Evolutionary conservation across 164 flowering plant species (phyloP), one percentile per base, ranked within the genome.

Genomic region (Hamamelis virginiana): DNA sequence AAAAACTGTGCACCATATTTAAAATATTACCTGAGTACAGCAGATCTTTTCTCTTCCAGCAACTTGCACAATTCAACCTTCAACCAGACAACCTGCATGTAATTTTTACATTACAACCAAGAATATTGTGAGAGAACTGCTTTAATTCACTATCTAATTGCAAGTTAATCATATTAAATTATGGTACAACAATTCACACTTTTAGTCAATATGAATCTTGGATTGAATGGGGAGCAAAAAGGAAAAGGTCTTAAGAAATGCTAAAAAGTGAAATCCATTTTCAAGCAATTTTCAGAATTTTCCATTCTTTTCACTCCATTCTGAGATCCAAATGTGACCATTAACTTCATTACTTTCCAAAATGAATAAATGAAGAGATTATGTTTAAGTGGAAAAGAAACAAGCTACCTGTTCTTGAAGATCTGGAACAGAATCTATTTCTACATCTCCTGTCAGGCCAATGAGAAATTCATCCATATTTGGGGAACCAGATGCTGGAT

Each of bases 11-110:
- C 11, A 44, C 4, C 33, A 19, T 12, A 23, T 9, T 1, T 33
- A 57, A 46, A 62, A 67, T 58, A 62, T 9, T 65, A 89, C 94
- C 94, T 87, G 66, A 89, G 89, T 38, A 78, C 64, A 53, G 87
- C 83, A 27, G 89, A 87, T 76, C 87, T 71, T 78, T 84, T 89
- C 65, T 87, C 91, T 79, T 87, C 89, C 43, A 89, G 78, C 78
- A 87, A 77, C 60, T 72, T 85, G 80, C 86, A 87, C 22, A 87
- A 66, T 73, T 85, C 88, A 75, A 72, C 84, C 78, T 89, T 87
- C 73, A 89, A 71, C 88, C 88, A 85, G 9, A 81, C 81, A 38
- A 80, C 88, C 94, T 89, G 83, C 77, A 75, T 33, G 27, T 11
- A 66, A 53, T 44, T 25, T 21, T 16, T 33, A 64, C 41, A 21